These are phyloP conservation scores for Fusarium scirpi DNA, from an alignment of 2,329 filamentous ascomycete genomes.

Conservation along the genomic window DNA sequence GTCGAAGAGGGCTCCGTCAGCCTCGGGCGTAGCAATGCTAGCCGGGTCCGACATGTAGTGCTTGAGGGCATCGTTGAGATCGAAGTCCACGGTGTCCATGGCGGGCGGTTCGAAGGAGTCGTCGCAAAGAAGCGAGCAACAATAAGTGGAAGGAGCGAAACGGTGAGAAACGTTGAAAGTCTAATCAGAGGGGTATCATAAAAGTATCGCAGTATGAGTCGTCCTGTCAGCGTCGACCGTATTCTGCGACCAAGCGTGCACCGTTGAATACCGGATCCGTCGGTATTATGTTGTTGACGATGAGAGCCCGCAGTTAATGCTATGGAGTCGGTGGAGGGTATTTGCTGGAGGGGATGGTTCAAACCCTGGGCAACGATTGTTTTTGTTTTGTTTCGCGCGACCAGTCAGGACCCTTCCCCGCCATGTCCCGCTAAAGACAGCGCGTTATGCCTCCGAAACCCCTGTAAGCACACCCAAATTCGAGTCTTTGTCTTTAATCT, in stretches of 20 bases:
- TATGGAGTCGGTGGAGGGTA: constrained; percentile 30
- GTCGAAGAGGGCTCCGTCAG: constrained; percentile 83
- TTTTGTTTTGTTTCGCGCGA: constrained; percentile 53
- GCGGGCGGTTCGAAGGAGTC: constrained; percentile 46
- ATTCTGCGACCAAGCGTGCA: constrained; percentile 17
- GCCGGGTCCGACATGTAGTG: constrained; percentile 94
- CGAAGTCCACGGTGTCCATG: constrained; percentile 86
- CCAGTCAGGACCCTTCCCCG: constrained; percentile 40
- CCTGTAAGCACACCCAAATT: constrained; percentile 38
- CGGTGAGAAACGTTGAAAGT: constrained; percentile 4
- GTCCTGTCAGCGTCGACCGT: constrained; percentile 15
- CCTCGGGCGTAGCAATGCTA: constrained; percentile 85
- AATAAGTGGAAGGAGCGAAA: constrained; percentile 20
- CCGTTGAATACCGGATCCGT: constrained; percentile 35
- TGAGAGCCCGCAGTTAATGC: constrained; percentile 23
- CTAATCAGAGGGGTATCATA: constrained; percentile 35
- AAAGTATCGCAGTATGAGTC: constrained; percentile 2
- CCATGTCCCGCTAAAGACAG: constrained; percentile 44
- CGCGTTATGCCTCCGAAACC: constrained; percentile 36
- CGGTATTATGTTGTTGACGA: constrained; percentile 31
- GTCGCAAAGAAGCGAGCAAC: constrained; percentile 34
- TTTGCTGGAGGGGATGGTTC: constrained; percentile 31
- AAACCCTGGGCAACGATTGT: constrained; percentile 47
- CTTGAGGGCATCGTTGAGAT: constrained; percentile 97
- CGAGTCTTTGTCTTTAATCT: constrained; percentile 15